Evolutionary conservation across 179 eudicot genomes (phyloP), one percentile per base, ranked within the genome.

Genomic region (Silene coronaria): DNA sequence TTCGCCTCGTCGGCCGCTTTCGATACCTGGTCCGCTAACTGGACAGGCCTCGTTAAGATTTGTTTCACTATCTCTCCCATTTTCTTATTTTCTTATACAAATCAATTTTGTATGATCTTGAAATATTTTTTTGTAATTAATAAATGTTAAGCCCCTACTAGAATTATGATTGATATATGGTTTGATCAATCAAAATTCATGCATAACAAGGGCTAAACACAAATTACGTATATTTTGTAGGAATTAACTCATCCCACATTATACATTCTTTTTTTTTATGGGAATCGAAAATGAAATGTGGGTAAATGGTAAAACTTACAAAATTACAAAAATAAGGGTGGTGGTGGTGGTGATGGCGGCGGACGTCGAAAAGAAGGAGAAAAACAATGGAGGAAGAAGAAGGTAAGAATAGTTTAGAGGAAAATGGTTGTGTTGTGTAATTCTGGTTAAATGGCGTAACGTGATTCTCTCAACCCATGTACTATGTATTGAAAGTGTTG

Each of bases 11-110:
- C 90, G 0, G 90, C 84, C 6, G 77, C 80, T 77, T 89, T 89
- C 13, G 82, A 76, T 9, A 89, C 84, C 32, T 86, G 88, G 75
- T 88, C 94, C 6, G 94, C 94, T 75, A 88, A 81, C 75, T 90
- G 88, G 10, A 89, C 87, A 22, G 94, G 90, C 78, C 88, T 77
- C 26, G 87, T 81, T 67, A 90, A 68, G 68, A 90, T 84, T 48
- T 88, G 87, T 30, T 90, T 90, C 66, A 90, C 90, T 36, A 81
- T 77, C 69, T 88, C 94, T 80, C 84, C 94, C 91, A 88, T 88
- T 57, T n/a, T n/a, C n/a, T n/a, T n/a, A n/a, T n/a, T n/a, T n/a
- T 67, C 48, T 72, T 59, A 71, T 81, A 32, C 72, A 38, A 73
- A 22, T 30, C 45, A 38, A 68, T 10, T 6, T 9, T 36, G 0